phyloP scores from a whole-genome alignment of 2,329 filamentous ascomycete species.

The Lasiodiplodia sp. region DNA sequence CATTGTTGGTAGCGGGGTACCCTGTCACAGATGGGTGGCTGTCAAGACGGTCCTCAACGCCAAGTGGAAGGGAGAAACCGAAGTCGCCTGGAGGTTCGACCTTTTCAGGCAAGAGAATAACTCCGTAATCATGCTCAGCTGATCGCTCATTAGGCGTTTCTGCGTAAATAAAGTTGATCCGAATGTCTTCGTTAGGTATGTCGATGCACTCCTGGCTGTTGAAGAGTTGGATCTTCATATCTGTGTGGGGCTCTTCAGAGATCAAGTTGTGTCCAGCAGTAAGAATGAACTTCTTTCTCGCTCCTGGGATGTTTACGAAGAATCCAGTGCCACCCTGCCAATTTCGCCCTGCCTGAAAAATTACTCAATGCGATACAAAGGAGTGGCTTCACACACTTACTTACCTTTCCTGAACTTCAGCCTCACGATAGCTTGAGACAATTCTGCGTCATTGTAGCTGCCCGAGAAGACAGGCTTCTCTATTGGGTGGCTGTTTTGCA shows the following conservation, averaged over 20 bases:
- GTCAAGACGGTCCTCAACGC: neutral
- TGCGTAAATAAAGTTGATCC: neutral
- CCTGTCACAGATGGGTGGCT: neutral
- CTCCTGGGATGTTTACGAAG: neutral
- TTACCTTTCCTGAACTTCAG: neutral
- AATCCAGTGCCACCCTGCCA: neutral
- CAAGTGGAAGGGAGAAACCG: neutral
- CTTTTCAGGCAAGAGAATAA: accelerated
- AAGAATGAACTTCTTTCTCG: neutral
- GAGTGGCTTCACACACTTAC: too few species aligned
- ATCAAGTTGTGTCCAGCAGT: slow-evolving; percentile 1
- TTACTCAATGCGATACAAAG: too few species aligned
- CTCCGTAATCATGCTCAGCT: neutral
- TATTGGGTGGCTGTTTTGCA: too few species aligned
- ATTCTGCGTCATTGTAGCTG: too few species aligned
- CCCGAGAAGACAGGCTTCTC: too few species aligned
- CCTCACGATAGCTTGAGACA: too few species aligned
- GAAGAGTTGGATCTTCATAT: neutral
- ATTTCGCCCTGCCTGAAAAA: neutral
- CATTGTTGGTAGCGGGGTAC: too few species aligned
- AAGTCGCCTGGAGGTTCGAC: neutral
- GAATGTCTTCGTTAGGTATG: neutral
- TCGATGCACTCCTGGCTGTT: neutral
- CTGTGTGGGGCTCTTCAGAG: neutral
- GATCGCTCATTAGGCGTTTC: neutral